Evolutionary conservation across 1,284 basidiomycete species (phyloP), one percentile per base, ranked within the genome.

Genomic region (Singerocomus inundabilis): DNA sequence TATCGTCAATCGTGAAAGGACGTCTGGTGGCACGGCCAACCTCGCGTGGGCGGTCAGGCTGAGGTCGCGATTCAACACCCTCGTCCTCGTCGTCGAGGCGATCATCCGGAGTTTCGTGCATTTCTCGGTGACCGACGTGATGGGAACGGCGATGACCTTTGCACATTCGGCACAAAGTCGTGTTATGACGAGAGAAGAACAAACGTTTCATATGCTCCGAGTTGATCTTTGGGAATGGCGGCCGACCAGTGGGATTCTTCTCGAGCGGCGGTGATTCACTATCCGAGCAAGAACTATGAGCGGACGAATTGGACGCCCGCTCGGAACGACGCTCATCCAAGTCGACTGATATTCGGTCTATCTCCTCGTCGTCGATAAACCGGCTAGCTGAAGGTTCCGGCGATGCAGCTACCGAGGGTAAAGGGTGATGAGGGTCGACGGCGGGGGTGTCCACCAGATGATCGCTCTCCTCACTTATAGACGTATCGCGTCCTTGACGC

Each of bases 181-280:
- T 72, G 53, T 89, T 80, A 57, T 91, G 88, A 33, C 81, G 82
- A 51, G 85, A 83, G 70, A 92, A 93, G 72, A 93, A 93, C 45
- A 92, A 70, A 0, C 78, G 75, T 62, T 93, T 91, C 37, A 92
- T 76, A 34, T 77, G 80, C 39, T 80, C 80, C 10, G 88, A 87
- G 13, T 84, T 81, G 44, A 93, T 92, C 53, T 83, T 81, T 1
- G 91, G 91, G 72, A 93, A 92, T 0, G 90, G 85, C 1, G 82
- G 75, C 21, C 21, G 21, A n/a, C n/a, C n/a, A n/a, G n/a, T n/a
- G n/a, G n/a, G n/a, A 15, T 28, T 34, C 39, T 49, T 53, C 18
- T 57, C 38, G 18, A 48, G 39, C 5, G 36, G 32, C 26, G 15
- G 33, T n/a, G 47, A 49, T 16, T 55, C 58, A 4, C 38, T 33